phyloP scores from a whole-genome alignment of 176 grass and related monocot species.

The Musa troglodytarum region DNA sequence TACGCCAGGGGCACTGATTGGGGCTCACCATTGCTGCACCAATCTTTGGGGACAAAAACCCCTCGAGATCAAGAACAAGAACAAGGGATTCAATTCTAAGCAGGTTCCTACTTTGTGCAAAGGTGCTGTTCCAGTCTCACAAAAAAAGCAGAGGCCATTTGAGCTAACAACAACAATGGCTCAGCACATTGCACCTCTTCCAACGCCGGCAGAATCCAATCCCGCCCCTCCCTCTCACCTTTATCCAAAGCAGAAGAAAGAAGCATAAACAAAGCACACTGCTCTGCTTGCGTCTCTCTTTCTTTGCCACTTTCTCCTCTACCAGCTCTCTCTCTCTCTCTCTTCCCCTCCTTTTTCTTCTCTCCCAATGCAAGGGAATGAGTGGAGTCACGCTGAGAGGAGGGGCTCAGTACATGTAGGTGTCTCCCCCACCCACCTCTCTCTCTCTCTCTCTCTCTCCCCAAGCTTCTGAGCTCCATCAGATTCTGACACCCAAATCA shows the following conservation, averaged over 20 bases:
- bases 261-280: neutral
- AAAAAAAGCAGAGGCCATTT: neutral
- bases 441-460: conserved; percentile 4
- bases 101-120: neutral
- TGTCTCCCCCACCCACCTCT: neutral
- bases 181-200: neutral
- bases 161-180: neutral
- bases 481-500: conserved; percentile 16
- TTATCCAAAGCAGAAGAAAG: neutral
- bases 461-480: neutral
- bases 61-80: neutral
- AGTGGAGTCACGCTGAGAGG: neutral
- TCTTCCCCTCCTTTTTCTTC: neutral
- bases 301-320: neutral
- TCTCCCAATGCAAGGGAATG: neutral
- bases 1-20: too few species aligned
- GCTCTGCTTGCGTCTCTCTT: neutral
- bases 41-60: neutral
- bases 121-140: too few species aligned
- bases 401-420: too few species aligned
- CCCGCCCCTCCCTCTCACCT: neutral
- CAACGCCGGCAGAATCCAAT: neutral
- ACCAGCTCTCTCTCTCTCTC: neutral
- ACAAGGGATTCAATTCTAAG: neutral
- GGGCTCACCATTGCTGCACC: too few species aligned